phyloP scores from a whole-genome alignment of 495 filamentous ascomycete species.

The Aspergillus cavernicola region DNA sequence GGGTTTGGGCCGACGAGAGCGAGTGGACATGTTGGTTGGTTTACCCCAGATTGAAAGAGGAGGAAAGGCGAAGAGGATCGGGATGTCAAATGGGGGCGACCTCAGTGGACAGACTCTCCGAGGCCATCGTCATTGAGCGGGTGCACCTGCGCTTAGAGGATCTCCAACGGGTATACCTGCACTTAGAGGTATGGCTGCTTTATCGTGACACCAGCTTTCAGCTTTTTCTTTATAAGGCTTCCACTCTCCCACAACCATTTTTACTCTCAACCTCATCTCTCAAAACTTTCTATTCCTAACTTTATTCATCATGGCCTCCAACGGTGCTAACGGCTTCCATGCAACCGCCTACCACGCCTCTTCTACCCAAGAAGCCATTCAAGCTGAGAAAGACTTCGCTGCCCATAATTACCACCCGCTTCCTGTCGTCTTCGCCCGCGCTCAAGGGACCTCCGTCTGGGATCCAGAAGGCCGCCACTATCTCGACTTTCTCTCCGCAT shows the following conservation, averaged over 20 bases:
- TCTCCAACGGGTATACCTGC: slow-evolving; percentile 34
- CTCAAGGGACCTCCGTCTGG: slow-evolving; percentile 84
- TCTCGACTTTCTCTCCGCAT: slow-evolving; percentile 96
- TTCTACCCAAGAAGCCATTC: slow-evolving; percentile 75
- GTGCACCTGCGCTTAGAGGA: slow-evolving; percentile 33
- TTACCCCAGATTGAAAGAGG: neutral
- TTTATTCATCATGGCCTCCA: slow-evolving; percentile 37
- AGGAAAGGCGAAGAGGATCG: neutral
- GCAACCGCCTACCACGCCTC: slow-evolving; percentile 68
- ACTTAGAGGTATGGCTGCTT: slow-evolving; percentile 28
- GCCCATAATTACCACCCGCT: slow-evolving; percentile 99
- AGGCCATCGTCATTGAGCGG: slow-evolving; percentile 13
- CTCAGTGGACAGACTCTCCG: slow-evolving; percentile 4
- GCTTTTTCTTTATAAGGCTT: neutral
- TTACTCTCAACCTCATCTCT: slow-evolving; percentile 3
- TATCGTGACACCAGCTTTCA: neutral
- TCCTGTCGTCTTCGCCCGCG: slow-evolving; percentile 83
- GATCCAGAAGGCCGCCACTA: slow-evolving; percentile 97
- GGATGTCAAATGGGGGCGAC: neutral
- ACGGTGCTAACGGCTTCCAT: slow-evolving; percentile 20
- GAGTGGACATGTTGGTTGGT: slow-evolving; percentile 7
- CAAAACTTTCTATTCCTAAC: neutral
- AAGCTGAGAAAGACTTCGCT: slow-evolving; percentile 75
- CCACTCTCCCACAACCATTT: neutral
- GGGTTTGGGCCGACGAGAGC: slow-evolving; percentile 3